Evolutionary conservation across 345 rosid genomes (phyloP).

Genomic region (Raphanus raphanistrum): DNA sequence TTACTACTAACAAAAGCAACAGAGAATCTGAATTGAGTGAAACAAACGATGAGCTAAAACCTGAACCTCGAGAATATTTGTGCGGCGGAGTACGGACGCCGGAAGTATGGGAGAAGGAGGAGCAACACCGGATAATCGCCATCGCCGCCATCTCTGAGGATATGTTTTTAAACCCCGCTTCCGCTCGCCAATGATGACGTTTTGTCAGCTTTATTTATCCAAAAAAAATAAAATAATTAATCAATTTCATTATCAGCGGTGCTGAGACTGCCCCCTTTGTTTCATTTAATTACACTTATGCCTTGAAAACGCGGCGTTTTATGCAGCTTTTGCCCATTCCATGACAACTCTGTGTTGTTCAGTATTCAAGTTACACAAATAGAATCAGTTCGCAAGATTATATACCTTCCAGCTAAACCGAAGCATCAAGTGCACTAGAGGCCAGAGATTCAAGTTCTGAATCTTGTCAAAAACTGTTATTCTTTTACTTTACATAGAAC

Average conservation of each 20-base stretch:
- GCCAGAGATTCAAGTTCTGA: too few species aligned
- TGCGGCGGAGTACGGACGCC: conserved; percentile 40
- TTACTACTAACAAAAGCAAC: background rate
- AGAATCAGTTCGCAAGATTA: background rate
- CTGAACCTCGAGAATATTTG: conserved; percentile 34
- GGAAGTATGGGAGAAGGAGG: conserved; percentile 44
- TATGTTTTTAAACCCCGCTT: conserved; percentile 9
- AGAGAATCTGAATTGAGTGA: conserved; percentile 5
- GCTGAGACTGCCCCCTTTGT: background rate
- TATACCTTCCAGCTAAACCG: background rate
- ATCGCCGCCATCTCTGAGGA: conserved; percentile 51
- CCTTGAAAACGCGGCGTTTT: conserved; percentile 32
- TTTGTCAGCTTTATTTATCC: background rate
- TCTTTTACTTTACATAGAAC: too few species aligned
- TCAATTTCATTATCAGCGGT: background rate
- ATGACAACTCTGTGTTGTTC: background rate
- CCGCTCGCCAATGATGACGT: background rate
- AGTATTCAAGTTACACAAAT: too few species aligned
- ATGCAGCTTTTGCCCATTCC: background rate
- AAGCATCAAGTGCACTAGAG: too few species aligned
- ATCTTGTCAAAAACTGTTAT: too few species aligned
- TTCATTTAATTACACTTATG: background rate
- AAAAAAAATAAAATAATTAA: background rate
- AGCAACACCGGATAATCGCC: conserved; percentile 55
- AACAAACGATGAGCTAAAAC: conserved; percentile 39